These are phyloP conservation scores for Stropharia rugosoannulata DNA, from an alignment of 768 basidiomycete genomes.

Conservation along the genomic window DNA sequence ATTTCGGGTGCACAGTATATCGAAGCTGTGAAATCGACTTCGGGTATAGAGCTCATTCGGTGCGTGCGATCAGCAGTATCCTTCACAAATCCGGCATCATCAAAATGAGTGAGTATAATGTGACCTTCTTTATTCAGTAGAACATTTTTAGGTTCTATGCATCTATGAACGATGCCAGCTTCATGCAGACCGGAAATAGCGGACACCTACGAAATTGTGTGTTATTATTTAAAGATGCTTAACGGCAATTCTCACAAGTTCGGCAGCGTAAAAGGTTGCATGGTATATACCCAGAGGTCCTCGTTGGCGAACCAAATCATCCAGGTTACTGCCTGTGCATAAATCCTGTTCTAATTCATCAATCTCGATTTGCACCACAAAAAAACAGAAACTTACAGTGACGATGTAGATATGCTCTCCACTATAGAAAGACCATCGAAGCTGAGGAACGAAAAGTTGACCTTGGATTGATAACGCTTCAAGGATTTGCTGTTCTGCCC, in stretches of 20 bases:
- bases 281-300: conserved; percentile 35
- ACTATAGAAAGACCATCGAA: conserved; percentile 41
- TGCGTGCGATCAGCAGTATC: conserved; percentile 2
- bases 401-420: conserved; percentile 37
- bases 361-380: neutral
- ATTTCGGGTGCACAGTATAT: conserved; percentile 52
- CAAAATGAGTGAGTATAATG: conserved; percentile 43
- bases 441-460: conserved; percentile 35
- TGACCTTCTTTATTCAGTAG: conserved; percentile 45
- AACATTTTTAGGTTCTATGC: conserved; percentile 43
- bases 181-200: conserved; percentile 45
- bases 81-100: conserved; percentile 28
- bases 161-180: conserved; percentile 45
- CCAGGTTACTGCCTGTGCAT: conserved; percentile 18
- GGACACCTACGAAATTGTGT: conserved; percentile 28
- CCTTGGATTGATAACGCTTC: conserved; percentile 31
- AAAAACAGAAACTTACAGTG: conserved; percentile 27
- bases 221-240: neutral
- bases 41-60: neutral
- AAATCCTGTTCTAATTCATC: conserved; percentile 18
- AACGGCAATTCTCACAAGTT: conserved; percentile 38
- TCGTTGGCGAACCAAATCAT: conserved; percentile 26
- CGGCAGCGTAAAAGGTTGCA: conserved; percentile 43
- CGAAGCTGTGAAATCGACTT: neutral
- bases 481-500: conserved; percentile 34